Percentiles rank a stretch among this genome's conserved stretches.
Evolutionary conservation across 1,284 basidiomycete genomes (phyloP).

Genomic region (Ganoderma lingzhi): DNA sequence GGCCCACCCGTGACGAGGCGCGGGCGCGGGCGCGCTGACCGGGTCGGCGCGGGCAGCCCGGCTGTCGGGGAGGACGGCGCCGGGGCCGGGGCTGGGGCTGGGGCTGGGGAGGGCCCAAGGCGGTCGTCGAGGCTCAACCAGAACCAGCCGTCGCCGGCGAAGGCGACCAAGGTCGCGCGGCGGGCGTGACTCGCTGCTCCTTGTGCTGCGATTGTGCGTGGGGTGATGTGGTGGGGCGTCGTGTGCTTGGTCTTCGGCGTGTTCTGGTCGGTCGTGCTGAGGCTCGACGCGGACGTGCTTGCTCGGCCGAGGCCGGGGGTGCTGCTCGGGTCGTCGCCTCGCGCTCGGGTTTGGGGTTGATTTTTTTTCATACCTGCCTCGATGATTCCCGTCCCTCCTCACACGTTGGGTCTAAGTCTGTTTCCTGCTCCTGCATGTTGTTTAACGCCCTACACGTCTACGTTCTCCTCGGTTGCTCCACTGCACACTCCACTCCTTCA

Average conservation of each 20-base stretch:
- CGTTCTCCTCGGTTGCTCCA: background rate
- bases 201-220: conserved; percentile 5
- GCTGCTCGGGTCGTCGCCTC: background rate
- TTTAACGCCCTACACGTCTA: background rate
- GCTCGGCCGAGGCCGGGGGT: too few species aligned
- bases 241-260: conserved; percentile 14
- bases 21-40: conserved; percentile 13
- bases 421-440: background rate
- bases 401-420: too few species aligned
- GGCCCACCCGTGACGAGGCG: conserved; percentile 13
- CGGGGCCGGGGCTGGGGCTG: too few species aligned
- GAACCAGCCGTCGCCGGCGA: conserved; percentile 14
- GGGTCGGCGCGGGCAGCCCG: background rate
- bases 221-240: conserved; percentile 6
- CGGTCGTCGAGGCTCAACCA: conserved; percentile 25
- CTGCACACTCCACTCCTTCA: background rate
- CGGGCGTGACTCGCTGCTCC: conserved; percentile 13
- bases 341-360: background rate
- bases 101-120: conserved; percentile 11
- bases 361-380: background rate
- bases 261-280: conserved; percentile 13
- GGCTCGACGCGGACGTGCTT: background rate
- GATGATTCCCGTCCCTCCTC: background rate
- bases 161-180: conserved; percentile 15
- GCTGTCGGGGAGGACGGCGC: conserved; percentile 11